phyloP scores from a whole-genome alignment of 140 eudicot genomes.

The Cichorium intybus region DNA sequence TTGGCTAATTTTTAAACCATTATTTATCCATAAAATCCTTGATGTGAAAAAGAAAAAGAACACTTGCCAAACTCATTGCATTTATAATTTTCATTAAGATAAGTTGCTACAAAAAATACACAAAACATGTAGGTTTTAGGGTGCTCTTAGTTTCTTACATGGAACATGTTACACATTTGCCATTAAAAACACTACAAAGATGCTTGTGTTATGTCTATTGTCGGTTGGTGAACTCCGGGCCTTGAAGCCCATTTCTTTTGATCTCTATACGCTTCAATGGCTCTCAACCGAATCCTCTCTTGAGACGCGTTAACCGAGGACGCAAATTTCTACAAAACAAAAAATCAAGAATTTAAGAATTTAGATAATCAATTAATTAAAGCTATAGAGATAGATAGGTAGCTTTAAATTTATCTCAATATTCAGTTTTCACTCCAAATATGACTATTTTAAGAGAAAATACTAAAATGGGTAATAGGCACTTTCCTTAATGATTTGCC shows the following conservation, averaged over 20 bases:
- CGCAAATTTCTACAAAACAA: slow-evolving; percentile 46
- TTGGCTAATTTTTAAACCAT: too few relatives aligned
- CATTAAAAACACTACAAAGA: neutral
- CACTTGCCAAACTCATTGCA: neutral
- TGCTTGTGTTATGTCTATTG: slow-evolving; percentile 33
- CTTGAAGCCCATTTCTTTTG: slow-evolving; percentile 86
- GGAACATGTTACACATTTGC: neutral
- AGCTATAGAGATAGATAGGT: neutral
- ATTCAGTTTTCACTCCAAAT: neutral
- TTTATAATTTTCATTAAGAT: slow-evolving; percentile 5
- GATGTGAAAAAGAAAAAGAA: neutral
- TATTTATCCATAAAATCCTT: neutral
- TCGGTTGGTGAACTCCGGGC: slow-evolving; percentile 73
- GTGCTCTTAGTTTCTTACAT: too few relatives aligned
- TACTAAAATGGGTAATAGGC: too few relatives aligned
- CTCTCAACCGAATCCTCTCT: slow-evolving; percentile 82
- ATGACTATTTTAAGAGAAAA: neutral
- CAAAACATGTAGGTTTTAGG: slow-evolving; percentile 12
- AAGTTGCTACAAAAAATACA: too few relatives aligned
- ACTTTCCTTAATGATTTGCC: too few relatives aligned
- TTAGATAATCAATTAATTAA: neutral
- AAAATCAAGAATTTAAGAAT: neutral
- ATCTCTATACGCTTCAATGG: slow-evolving; percentile 76
- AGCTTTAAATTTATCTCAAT: neutral
- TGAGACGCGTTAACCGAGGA: slow-evolving; percentile 57